These are phyloP conservation scores for Leptodontidium sp. DNA, from an alignment of 2,329 filamentous ascomycete genomes.

Conservation along the genomic window DNA sequence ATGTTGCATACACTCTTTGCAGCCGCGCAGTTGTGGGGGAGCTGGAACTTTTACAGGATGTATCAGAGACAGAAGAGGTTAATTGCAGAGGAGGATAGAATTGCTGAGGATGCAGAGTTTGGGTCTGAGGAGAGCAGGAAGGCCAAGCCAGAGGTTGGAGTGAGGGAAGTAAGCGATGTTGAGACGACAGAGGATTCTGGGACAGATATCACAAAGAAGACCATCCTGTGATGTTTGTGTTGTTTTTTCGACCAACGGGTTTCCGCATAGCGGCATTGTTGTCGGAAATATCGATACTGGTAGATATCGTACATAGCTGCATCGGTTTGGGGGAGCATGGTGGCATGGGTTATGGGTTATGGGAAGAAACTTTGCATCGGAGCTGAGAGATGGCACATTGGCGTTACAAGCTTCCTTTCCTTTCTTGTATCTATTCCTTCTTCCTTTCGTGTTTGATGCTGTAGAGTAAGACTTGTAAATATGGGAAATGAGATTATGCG, in stretches of 20 bases:
- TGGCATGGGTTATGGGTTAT: background rate
- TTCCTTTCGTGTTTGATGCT: no score
- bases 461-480: no score
- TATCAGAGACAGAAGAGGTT: conserved; percentile 43
- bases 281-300: background rate
- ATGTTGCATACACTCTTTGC: conserved; percentile 53
- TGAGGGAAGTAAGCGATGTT: background rate
- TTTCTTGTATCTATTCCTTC: background rate
- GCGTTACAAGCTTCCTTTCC: background rate
- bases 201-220: background rate
- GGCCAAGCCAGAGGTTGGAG: background rate
- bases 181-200: background rate
- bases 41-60: conserved; percentile 52
- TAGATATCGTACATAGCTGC: background rate
- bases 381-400: background rate
- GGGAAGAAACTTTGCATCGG: background rate
- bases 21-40: conserved; percentile 53
- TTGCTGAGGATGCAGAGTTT: conserved; percentile 22
- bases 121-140: background rate
- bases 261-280: background rate
- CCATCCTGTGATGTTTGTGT: background rate
- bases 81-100: conserved; percentile 22
- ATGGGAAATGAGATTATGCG: no score
- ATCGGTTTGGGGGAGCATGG: background rate
- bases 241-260: background rate